Base-by-base conservation (phyloP, 2,329 filamentous ascomycete genomes). In the Fusarium annulatum region DNA sequence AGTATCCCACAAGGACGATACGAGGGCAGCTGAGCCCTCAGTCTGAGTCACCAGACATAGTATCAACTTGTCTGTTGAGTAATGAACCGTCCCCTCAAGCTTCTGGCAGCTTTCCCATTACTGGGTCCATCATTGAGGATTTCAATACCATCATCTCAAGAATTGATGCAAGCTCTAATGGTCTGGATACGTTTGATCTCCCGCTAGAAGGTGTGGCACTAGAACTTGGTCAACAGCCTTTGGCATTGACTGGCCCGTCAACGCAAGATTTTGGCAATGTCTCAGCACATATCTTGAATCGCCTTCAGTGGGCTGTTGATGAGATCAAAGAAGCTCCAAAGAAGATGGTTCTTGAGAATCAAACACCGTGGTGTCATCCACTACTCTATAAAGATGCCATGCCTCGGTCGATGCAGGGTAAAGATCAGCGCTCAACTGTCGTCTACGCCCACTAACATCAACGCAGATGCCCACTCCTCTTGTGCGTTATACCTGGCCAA, bases 361-460 rank as follows among this genome's bases (percentile, higher is more conserved):
- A 84, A 56, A 88, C 87, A 0, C 86, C 87, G 1, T 90, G 88
- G 88, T 85, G 82, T 36, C 88, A 90, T 69, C 80, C 81, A 1
- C 77, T 81, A n/a, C 80, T 90, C 0, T 90, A 88, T 66, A 80
- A 80, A n/a, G 82, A 86, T 5, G 63, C 76, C 14, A 88, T 90
- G 86, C 88, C 88, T 2, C 79, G 79, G 36, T 81, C 78, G 2
- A 84, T 90, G 74, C 85, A 89, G 81, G 87, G 86, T 85, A 70
- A 48, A 67, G n/a, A 49, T 26, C 45, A 18, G n/a, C 11, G n/a
- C 36, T 52, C 30, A 42, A 52, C 15, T 9, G 15, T 46, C 26
- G 7, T n/a, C n/a, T 23, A 9, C 30, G 19, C 26, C 41, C 34
- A 57, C 62, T 57, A 72, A 72, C 18, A 3, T 26, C n/a, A 3